phyloP scores from a whole-genome alignment of 2,329 filamentous ascomycete genomes.

The Orbilia oligospora region DNA sequence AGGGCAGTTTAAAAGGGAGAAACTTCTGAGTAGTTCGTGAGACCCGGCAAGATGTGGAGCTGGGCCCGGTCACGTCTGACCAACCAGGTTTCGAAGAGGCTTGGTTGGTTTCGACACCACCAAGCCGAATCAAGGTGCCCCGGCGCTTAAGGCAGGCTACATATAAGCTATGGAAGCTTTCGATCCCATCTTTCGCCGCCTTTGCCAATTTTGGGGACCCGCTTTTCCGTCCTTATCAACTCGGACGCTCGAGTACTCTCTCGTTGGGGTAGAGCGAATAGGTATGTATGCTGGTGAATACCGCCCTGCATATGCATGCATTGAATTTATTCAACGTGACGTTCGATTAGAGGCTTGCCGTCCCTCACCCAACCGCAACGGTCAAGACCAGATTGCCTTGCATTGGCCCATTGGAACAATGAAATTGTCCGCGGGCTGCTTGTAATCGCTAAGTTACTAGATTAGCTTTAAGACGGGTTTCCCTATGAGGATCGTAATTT shows the following conservation, averaged over 20 bases:
- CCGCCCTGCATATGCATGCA: constrained; percentile 57
- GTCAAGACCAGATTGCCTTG: not conserved
- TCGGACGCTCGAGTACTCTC: constrained; percentile 23
- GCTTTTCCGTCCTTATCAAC: constrained; percentile 34
- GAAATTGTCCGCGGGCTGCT: constrained; percentile 22
- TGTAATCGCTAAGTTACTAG: not conserved
- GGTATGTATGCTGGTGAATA: constrained; percentile 25
- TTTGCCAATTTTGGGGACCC: constrained; percentile 34
- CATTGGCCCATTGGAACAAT: constrained; percentile 5
- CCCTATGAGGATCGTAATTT: not conserved
- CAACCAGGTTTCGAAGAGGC: constrained; percentile 60
- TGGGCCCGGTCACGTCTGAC: constrained; percentile 48
- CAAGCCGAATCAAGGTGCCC: constrained; percentile 56
- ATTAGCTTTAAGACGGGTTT: not conserved
- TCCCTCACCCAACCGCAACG: constrained; percentile 16
- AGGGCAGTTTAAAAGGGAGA: constrained; percentile 43
- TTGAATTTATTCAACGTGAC: constrained; percentile 51
- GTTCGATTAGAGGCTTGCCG: constrained; percentile 35
- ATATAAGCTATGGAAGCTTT: constrained; percentile 44
- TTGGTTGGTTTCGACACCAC: constrained; percentile 61
- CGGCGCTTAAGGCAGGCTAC: constrained; percentile 53
- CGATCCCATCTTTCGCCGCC: constrained; percentile 49
- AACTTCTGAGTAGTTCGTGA: constrained; percentile 41
- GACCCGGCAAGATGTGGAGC: constrained; percentile 50
- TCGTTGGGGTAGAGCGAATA: constrained; percentile 46